Base-by-base conservation (phyloP, 1,284 basidiomycete genomes). In the Ceratobasidium papillatum region DNA sequence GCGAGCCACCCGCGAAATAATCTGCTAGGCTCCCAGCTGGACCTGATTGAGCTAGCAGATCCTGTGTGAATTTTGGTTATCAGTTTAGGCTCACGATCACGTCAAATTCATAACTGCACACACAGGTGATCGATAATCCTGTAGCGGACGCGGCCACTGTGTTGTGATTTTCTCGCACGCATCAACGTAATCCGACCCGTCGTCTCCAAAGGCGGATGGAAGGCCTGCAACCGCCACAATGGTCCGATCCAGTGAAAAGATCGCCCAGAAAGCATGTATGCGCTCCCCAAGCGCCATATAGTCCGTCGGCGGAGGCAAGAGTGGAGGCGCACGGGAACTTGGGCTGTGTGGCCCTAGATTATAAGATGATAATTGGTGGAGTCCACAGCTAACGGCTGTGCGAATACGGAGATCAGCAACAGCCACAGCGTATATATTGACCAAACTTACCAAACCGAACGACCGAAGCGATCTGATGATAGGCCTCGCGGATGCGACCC, bases 251-350 rank as follows among this genome's bases (percentile, higher is more conserved):
- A 69, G 34, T 17, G 22, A 19, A 45, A 56, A 58, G 25, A 69
- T 69, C 30, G 34, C 38, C 66, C 66, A 69, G 38, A 69, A 56
- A 11, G 66, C 66, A 45, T 69, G 66, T 69, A 69, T 69, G 66
- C 66, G 66, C 52, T 69, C 66, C 30, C 66, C 51, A 52, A 69
- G 51, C 5, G 66, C 34, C 4, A 58, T 11, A 22, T 58, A 69
- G 52, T 58, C 66, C 4, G 38, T 58, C n/a, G 66, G 52, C 8
- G 52, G 52, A 27, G 52, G 52, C 4, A 69, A n/a, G 22, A 69
- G 25, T 7, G 54, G 52, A 7, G 34, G 66, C 17, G 52, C 34
- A 30, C 51, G 66, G 2, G 66, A 56, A 12, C 51, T 22, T 7
- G 66, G 66, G 51, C 52, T 69, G 34, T 69, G 66, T 14, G 66